Base-by-base conservation (phyloP, 2,329 filamentous ascomycete species). In the Cladosporium cucumerinum region DNA sequence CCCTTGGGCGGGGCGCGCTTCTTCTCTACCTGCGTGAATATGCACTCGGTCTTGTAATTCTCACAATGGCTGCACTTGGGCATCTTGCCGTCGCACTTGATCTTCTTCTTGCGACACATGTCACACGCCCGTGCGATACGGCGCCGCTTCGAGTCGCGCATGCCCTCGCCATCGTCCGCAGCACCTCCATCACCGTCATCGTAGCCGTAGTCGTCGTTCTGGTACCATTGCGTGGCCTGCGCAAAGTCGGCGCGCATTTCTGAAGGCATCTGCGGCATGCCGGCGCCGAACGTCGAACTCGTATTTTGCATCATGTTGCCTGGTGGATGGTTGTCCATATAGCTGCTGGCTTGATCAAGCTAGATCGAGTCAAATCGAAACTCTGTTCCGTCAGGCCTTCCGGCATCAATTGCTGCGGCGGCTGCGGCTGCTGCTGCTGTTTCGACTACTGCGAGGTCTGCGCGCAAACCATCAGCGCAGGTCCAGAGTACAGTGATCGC, bases 1-100 rank as follows among this genome's bases (percentile, higher is more conserved):
- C 95, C 94, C 83, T 98, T 99, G 1, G 94, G 95, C 61, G 95
- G 94, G 77, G 91, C 95, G 66, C 95, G 87, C 84, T 99, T 99
- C 87, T 99, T 99, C 82, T 99, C 95, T 43, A 98, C 93, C 76
- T 97, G 93, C 0, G 95, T 98, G 76, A 98, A 98, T 71, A 97
- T 87, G 78, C 94, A 99, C 72, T 97, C 93, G 5, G 93, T 97
- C 84, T 97, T 97, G 83, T 97, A 97, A 78, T 97, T 98, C 77
- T 90, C 90, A 78, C 94, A 99, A 79, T 98, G 95, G 8, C 92
- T 93, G 79, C 95, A 99, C 66, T 93, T 88, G 43, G 95, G 94
- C 79, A 96, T 87, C 80, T 96, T 97, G 70, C 95, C 94, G 76
- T 98, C 95, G 79, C 94, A 98, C 81, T 98, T 98, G 80, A 98